Evolutionary conservation across 2,329 filamentous ascomycete species (phyloP).

Genomic region (Phialophora chinensis): DNA sequence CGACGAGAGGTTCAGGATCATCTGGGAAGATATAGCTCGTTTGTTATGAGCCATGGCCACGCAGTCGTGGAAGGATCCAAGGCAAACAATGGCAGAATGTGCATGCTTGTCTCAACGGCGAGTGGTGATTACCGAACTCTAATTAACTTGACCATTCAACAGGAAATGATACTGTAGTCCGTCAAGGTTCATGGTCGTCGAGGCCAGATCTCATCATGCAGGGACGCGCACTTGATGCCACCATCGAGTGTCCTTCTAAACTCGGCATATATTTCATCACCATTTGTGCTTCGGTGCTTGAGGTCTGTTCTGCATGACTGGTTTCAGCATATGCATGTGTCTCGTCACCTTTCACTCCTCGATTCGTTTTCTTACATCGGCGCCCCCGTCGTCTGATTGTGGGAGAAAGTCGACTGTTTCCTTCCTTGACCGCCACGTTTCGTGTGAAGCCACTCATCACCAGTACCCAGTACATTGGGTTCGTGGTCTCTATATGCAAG

Average conservation of each 20-base stretch:
- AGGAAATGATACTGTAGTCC: neutral
- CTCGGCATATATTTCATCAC: neutral
- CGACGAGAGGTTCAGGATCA: conserved; percentile 12
- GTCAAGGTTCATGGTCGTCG: neutral
- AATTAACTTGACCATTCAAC: neutral
- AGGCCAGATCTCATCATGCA: neutral
- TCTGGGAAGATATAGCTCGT: conserved; percentile 7
- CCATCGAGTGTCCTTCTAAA: neutral
- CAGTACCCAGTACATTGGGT: neutral
- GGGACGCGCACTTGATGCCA: neutral
- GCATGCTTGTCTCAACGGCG: neutral
- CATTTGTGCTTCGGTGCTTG: neutral
- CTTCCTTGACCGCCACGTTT: neutral
- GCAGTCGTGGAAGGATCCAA: neutral
- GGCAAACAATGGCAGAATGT: neutral
- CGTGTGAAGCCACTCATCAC: neutral
- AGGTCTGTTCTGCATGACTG: neutral
- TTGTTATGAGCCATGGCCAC: conserved; percentile 1
- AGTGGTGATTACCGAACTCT: neutral
- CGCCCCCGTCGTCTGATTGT: neutral
- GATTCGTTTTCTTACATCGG: neutral
- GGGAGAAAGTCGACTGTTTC: neutral
- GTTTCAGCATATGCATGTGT: neutral
- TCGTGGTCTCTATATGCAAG: neutral
- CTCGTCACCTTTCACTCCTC: neutral